phyloP scores from a whole-genome alignment of 2,329 filamentous ascomycete species.

The Lasiodiplodia sp. region DNA sequence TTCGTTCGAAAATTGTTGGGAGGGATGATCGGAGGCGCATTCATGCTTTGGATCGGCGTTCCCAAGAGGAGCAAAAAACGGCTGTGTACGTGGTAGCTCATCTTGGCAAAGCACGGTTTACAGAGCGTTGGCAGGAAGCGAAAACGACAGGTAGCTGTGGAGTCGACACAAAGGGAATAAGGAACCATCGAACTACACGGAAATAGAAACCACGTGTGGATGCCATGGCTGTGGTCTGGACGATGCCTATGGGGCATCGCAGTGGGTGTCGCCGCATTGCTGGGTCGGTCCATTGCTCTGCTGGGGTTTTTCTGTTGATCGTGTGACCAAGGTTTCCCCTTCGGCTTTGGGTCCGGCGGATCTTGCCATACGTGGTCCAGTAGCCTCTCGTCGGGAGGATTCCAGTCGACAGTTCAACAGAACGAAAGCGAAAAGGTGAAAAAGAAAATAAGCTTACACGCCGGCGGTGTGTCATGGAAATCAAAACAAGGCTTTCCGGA shows the following conservation, averaged over 20 bases:
- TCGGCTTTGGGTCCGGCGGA: slow-evolving; percentile 9
- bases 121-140: not conserved
- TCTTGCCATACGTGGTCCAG: slow-evolving; percentile 11
- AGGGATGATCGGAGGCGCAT: not conserved
- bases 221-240: slow-evolving; percentile 3
- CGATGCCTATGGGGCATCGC: not conserved
- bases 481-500: not conserved
- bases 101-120: not conserved
- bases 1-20: slow-evolving; percentile 17
- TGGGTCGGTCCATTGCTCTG: not conserved
- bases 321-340: slow-evolving; percentile 3
- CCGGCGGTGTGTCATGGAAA: not conserved
- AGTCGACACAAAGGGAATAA: not conserved
- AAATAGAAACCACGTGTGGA: slow-evolving; percentile 13
- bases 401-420: not conserved
- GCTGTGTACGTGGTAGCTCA: not conserved
- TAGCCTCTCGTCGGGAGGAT: not conserved
- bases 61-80: not conserved
- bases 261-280: not conserved
- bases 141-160: not conserved
- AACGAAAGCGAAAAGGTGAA: not conserved
- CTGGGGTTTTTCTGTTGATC: slow-evolving; percentile 14
- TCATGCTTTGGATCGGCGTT: not conserved
- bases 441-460: not conserved
- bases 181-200: not conserved